A percentile compares a stretch with the other conserved stretches of the same genome.
Evolutionary conservation across 805 yeast species (phyloP).

Genomic region (Starmerella etchellsii): DNA sequence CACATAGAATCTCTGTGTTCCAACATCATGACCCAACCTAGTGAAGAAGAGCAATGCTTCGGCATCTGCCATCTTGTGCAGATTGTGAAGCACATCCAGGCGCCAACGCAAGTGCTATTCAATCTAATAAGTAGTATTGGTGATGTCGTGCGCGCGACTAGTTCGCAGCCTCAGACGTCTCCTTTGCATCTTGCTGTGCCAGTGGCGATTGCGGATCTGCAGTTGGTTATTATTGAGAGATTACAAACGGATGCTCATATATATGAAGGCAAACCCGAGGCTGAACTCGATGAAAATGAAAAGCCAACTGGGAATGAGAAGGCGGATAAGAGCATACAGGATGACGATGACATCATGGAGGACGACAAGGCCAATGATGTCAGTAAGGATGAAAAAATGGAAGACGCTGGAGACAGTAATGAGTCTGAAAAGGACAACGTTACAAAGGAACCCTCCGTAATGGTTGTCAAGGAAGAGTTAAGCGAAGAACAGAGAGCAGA

Average conservation of each 20-base stretch:
- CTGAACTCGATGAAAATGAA: background rate
- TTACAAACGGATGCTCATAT: background rate
- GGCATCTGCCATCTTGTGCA: constrained; percentile 63
- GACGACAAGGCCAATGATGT: background rate
- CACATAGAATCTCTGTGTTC: constrained; percentile 40
- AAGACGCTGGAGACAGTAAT: background rate
- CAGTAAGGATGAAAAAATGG: background rate
- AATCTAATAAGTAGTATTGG: constrained; percentile 30
- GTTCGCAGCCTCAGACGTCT: constrained; percentile 39
- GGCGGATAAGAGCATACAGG: background rate
- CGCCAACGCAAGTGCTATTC: constrained; percentile 3
- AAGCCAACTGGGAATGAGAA: background rate
- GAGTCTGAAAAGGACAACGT: background rate
- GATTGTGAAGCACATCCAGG: constrained; percentile 3
- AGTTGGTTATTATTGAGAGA: constrained; percentile 29
- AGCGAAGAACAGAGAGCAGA: constrained; percentile 5
- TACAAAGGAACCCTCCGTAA: background rate
- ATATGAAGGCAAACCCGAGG: background rate
- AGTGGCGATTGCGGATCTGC: constrained; percentile 55
- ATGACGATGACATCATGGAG: background rate
- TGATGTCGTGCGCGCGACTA: constrained; percentile 34
- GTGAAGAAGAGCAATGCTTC: constrained; percentile 42
- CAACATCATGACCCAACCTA: constrained; percentile 37
- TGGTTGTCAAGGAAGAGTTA: background rate
- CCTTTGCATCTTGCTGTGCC: constrained; percentile 56